Conservation (phyloP, 305 asterid genomes). For the Fraxinus ornus region DNA sequence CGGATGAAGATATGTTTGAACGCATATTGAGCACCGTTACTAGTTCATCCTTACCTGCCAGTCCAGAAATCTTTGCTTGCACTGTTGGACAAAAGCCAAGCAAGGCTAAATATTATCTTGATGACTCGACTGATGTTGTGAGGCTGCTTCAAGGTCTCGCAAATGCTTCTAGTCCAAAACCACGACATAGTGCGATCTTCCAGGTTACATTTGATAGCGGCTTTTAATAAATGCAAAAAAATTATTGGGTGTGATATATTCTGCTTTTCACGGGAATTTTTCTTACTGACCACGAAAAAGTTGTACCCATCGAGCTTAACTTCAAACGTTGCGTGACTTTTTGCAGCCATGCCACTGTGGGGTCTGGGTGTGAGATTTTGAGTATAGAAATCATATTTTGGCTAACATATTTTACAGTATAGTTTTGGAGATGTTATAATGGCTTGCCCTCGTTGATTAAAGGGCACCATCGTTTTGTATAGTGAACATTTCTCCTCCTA, state of each 20-base stretch:
- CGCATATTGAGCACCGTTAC: neutral
- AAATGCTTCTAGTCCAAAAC: neutral
- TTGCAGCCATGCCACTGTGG: neutral
- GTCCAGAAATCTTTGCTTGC: neutral
- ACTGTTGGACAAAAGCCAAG: constrained; percentile 6
- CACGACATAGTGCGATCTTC: neutral
- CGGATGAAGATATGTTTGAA: neutral
- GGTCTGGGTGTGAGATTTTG: neutral
- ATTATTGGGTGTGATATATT: neutral
- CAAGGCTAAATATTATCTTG: constrained; percentile 13
- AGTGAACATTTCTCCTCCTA: constrained; percentile 5
- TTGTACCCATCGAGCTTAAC: neutral
- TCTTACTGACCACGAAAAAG: neutral
- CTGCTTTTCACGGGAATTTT: neutral
- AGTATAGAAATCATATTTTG: neutral
- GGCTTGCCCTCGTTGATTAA: constrained; percentile 17
- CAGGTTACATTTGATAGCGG: neutral
- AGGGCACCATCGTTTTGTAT: constrained; percentile 24
- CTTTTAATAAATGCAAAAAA: neutral
- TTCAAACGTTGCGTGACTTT: neutral
- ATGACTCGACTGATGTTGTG: neutral
- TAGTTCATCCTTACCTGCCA: neutral
- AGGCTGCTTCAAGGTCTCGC: neutral
- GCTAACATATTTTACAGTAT: neutral
- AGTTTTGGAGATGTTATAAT: constrained; percentile 9